Evolutionary conservation across 2,329 filamentous ascomycete species (phyloP).

Genomic region (Graphilbum fragrans): DNA sequence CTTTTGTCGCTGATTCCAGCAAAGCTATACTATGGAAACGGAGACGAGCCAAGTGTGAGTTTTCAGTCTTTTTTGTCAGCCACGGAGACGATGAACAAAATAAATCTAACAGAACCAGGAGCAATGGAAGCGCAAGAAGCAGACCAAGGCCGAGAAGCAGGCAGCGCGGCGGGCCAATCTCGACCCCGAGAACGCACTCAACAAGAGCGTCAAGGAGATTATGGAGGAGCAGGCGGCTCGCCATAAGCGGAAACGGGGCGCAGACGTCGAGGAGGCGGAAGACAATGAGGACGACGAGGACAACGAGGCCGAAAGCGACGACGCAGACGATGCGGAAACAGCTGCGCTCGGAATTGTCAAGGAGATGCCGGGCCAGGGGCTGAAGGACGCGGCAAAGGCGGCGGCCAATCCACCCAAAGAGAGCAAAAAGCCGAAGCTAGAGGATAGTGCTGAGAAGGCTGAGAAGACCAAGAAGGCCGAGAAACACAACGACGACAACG

Average conservation of each 20-base stretch:
- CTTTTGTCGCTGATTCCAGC: constrained; percentile 79
- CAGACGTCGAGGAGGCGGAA: constrained; percentile 29
- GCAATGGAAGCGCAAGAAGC: constrained; percentile 92
- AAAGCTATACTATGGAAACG: constrained; percentile 81
- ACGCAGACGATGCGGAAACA: constrained; percentile 19
- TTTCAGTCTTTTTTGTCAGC: constrained; percentile 1
- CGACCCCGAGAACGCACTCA: constrained; percentile 72
- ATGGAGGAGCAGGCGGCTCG: constrained; percentile 61
- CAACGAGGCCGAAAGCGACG: not conserved
- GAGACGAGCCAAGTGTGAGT: constrained; percentile 72
- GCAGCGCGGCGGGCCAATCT: constrained; percentile 51
- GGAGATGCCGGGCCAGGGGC: constrained; percentile 52
- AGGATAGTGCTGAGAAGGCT: constrained; percentile 9
- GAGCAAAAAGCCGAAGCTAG: constrained; percentile 45
- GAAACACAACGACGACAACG: constrained; percentile 4
- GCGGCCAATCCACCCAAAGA: constrained; percentile 23
- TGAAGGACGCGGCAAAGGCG: constrained; percentile 34
- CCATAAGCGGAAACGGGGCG: constrained; percentile 68
- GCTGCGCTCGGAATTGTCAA: constrained; percentile 33
- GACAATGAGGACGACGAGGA: constrained; percentile 8
- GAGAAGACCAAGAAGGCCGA: constrained; percentile 7
- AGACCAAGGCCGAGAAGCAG: constrained; percentile 81
- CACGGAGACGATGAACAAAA: not conserved
- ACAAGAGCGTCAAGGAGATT: constrained; percentile 78
- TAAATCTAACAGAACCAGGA: constrained; percentile 38